Percentiles rank a stretch among this genome's conserved stretches.
phyloP scores from a whole-genome alignment of 768 basidiomycete species.

The Tulasnella sp. region DNA sequence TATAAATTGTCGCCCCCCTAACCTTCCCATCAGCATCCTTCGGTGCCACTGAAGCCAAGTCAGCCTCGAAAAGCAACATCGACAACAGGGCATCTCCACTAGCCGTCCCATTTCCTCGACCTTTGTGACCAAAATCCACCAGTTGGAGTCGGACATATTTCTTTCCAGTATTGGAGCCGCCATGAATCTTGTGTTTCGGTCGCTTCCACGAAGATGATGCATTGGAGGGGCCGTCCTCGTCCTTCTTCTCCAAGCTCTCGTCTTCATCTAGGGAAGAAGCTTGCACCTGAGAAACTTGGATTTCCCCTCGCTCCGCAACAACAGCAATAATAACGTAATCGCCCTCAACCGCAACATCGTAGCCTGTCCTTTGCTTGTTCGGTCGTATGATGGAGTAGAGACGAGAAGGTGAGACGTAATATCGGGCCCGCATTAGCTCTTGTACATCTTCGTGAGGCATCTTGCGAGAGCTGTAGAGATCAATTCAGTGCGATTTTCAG shows the following conservation, averaged over 20 bases:
- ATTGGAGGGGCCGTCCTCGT: slow-evolving; percentile 30
- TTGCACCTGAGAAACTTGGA: slow-evolving; percentile 62
- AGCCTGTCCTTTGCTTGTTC: slow-evolving; percentile 71
- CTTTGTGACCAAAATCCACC: slow-evolving; percentile 60
- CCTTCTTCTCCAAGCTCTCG: slow-evolving; percentile 32
- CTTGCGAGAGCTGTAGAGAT: slow-evolving; percentile 55
- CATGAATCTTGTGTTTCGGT: slow-evolving; percentile 3
- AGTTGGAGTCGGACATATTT: slow-evolving; percentile 84
- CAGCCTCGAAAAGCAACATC: slow-evolving; percentile 84
- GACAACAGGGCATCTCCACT: slow-evolving; percentile 81
- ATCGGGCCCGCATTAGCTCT: slow-evolving; percentile 75
- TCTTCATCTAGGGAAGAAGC: slow-evolving; percentile 34
- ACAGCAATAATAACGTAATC: slow-evolving; percentile 98
- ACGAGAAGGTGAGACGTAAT: slow-evolving; percentile 80
- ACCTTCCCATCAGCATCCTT: slow-evolving; percentile 55
- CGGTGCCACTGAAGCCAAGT: slow-evolving; percentile 42
- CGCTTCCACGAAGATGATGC: slow-evolving; percentile 27
- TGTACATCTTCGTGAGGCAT: slow-evolving; percentile 74
- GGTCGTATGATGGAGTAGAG: slow-evolving; percentile 83
- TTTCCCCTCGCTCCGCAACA: slow-evolving; percentile 81
- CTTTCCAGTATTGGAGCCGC: slow-evolving; percentile 52
- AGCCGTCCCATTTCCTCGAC: slow-evolving; percentile 41
- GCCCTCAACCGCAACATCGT: slow-evolving; percentile 85
- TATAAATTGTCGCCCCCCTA: slow-evolving; percentile 57
- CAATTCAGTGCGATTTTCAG: slow-evolving; percentile 15